Evolutionary conservation across 2,329 filamentous ascomycete species (phyloP).

Genomic region (Clarireedia hainanense): DNA sequence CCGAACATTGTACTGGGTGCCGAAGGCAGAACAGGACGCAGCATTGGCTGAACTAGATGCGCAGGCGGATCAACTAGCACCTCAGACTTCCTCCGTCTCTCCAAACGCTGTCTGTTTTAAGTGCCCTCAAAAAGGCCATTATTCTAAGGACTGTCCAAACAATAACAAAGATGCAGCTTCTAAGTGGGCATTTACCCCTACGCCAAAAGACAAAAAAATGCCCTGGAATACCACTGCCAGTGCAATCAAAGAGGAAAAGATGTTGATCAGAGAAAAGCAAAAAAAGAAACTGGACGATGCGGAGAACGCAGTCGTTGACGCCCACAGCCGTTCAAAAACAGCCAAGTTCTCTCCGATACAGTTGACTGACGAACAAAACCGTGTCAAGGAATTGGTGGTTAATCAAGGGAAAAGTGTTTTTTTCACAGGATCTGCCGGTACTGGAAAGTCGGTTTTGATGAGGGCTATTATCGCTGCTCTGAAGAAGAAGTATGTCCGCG

Average conservation of each 20-base stretch:
- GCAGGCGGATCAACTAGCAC: slow-evolving; percentile 11
- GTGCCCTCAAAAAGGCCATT: slow-evolving; percentile 19
- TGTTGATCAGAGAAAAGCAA: slow-evolving; percentile 58
- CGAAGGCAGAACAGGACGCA: slow-evolving; percentile 28
- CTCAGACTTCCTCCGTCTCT: slow-evolving; percentile 13
- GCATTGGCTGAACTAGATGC: slow-evolving; percentile 15
- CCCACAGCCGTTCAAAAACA: slow-evolving; percentile 36
- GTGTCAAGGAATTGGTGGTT: slow-evolving; percentile 76
- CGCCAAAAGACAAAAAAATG: slow-evolving; percentile 31
- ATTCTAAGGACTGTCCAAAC: slow-evolving; percentile 13
- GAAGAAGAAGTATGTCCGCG: slow-evolving; percentile 64
- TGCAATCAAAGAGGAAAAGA: slow-evolving; percentile 71
- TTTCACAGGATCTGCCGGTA: slow-evolving; percentile 94
- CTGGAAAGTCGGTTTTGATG: slow-evolving; percentile 94
- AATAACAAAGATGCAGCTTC: slow-evolving; percentile 12
- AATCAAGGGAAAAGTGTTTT: slow-evolving; percentile 82
- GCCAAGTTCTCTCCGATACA: slow-evolving; percentile 28
- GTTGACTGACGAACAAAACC: slow-evolving; percentile 78
- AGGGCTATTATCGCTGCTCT: slow-evolving; percentile 80
- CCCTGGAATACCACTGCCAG: slow-evolving; percentile 70
- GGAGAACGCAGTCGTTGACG: slow-evolving; percentile 32
- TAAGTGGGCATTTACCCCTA: slow-evolving; percentile 32
- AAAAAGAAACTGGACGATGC: slow-evolving; percentile 37
- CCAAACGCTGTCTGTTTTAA: slow-evolving; percentile 14
- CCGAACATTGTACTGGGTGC: slow-evolving; percentile 27